Evolutionary conservation across 495 filamentous ascomycete species (phyloP).

Genomic region (Entonaema liquescens): DNA sequence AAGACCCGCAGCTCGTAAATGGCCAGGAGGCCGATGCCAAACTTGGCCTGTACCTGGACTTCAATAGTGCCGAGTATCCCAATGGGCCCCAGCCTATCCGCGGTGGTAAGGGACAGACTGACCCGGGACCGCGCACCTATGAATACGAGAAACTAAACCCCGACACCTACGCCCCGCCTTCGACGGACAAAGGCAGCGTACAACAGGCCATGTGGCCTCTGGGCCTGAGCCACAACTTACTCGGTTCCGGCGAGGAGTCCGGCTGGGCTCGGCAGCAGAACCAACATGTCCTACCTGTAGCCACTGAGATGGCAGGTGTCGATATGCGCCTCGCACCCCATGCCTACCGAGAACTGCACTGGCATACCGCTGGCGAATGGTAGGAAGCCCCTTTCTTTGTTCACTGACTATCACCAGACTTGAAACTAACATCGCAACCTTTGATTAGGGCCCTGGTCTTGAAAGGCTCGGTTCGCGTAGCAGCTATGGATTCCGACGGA

Average conservation of each 20-base stretch:
- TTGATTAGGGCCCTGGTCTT: conserved; percentile 59
- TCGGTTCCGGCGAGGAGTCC: conserved; percentile 61
- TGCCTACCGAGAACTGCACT: conserved; percentile 76
- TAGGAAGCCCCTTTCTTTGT: conserved; percentile 18
- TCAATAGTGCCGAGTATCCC: conserved; percentile 55
- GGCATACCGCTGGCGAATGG: conserved; percentile 77
- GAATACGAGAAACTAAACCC: conserved; percentile 71
- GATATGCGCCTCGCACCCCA: conserved; percentile 76
- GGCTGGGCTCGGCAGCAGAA: conserved; percentile 80
- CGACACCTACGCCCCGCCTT: conserved; percentile 71
- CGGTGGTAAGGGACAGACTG: conserved; percentile 64
- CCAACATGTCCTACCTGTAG: conserved; percentile 66
- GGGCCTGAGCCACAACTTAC: conserved; percentile 69
- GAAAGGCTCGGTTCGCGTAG: conserved; percentile 70
- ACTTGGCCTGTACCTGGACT: conserved; percentile 70
- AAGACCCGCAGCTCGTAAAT: conserved; percentile 46
- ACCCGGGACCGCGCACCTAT: conserved; percentile 70
- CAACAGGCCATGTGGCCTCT: conserved; percentile 77
- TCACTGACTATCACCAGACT: neutral
- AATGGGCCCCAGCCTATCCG: conserved; percentile 75
- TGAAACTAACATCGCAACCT: conserved; percentile 12
- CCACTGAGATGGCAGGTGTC: conserved; percentile 76
- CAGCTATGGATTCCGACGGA: conserved; percentile 69
- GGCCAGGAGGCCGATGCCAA: conserved; percentile 67
- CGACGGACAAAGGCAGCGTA: conserved; percentile 69